phyloP scores from a whole-genome alignment of 768 basidiomycete species.

The Kwoniella dendrophila region DNA sequence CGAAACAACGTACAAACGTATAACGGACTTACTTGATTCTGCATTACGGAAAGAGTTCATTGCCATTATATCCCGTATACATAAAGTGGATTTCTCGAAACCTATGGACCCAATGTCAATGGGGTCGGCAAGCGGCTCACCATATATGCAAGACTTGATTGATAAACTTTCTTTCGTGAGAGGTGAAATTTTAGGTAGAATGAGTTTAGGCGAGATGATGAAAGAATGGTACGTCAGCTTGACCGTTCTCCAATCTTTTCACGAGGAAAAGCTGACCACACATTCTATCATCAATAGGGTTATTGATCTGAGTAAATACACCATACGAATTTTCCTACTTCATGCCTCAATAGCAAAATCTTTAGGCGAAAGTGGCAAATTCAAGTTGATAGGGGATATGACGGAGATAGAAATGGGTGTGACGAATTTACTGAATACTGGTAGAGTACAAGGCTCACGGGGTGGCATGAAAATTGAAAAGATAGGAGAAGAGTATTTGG shows the following conservation, averaged over 20 bases:
- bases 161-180: constrained; percentile 85
- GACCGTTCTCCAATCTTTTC: neutral
- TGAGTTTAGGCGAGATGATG: constrained; percentile 70
- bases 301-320: constrained; percentile 66
- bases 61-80: constrained; percentile 73
- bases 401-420: constrained; percentile 92
- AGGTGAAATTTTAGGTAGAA: constrained; percentile 71
- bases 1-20: constrained; percentile 42
- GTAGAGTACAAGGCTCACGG: constrained; percentile 58
- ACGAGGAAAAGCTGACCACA: neutral
- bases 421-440: constrained; percentile 68
- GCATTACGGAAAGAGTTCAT: constrained; percentile 74
- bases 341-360: constrained; percentile 93
- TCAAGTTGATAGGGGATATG: constrained; percentile 95
- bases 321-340: constrained; percentile 82
- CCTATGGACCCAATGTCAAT: constrained; percentile 64
- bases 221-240: constrained; percentile 67
- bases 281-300: constrained; percentile 33
- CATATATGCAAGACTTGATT: constrained; percentile 88
- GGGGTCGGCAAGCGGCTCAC: constrained; percentile 66
- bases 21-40: constrained; percentile 54
- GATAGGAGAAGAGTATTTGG: constrained; percentile 83
- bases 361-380: constrained; percentile 86
- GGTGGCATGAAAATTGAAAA: constrained; percentile 70
- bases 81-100: constrained; percentile 80